Evolutionary conservation across 2,329 filamentous ascomycete species (phyloP).

Genomic region (Monilinia fructicola): DNA sequence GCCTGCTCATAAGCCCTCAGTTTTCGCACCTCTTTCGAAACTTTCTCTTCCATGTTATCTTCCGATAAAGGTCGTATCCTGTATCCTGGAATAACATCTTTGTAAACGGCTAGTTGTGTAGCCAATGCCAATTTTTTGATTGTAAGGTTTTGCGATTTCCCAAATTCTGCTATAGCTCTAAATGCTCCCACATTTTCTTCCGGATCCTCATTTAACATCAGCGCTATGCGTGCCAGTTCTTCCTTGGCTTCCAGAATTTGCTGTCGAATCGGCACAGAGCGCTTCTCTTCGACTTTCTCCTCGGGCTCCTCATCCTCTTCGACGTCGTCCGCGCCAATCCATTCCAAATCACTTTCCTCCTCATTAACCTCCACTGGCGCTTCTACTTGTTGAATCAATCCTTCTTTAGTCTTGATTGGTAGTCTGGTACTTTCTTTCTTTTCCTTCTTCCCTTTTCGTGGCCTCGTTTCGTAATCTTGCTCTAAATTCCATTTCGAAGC

Average conservation of each 20-base stretch:
- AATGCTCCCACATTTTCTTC: constrained; percentile 84
- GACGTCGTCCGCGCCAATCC: constrained; percentile 57
- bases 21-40: constrained; percentile 88
- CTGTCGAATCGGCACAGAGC: constrained; percentile 69
- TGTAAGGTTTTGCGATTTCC: constrained; percentile 65
- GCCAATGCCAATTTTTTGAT: constrained; percentile 85
- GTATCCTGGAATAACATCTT: constrained; percentile 95
- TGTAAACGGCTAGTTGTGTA: constrained; percentile 87
- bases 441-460: constrained; percentile 74
- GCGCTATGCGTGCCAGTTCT: constrained; percentile 81
- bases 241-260: constrained; percentile 88
- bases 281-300: constrained; percentile 51
- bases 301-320: constrained; percentile 53
- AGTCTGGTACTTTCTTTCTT: constrained; percentile 68
- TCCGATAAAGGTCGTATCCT: constrained; percentile 81
- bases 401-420: constrained; percentile 84
- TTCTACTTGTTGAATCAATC: constrained; percentile 62
- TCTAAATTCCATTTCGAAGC: constrained; percentile 87
- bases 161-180: constrained; percentile 73
- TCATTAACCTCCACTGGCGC: constrained; percentile 54
- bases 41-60: constrained; percentile 70
- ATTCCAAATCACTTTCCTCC: constrained; percentile 60
- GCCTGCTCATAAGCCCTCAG: constrained; percentile 84
- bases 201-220: constrained; percentile 82
- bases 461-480: constrained; percentile 81